Percentiles rank a stretch among this genome's conserved stretches.
Evolutionary conservation across 2,329 filamentous ascomycete genomes (phyloP).

Genomic region (Cordyceps militaris): DNA sequence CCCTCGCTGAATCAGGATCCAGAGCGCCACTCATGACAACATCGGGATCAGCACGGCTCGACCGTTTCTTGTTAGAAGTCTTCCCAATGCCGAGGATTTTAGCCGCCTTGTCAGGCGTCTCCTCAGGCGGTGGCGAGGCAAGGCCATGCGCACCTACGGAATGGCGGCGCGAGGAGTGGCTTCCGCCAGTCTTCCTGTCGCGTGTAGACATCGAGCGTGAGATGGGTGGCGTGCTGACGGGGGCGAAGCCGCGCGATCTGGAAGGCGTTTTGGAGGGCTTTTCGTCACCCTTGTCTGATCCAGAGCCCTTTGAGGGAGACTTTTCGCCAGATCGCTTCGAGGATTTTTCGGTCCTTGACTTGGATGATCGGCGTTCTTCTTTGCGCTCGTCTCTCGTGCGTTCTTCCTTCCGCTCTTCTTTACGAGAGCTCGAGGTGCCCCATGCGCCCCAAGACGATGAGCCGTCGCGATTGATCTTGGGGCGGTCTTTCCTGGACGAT

Average conservation of each 20-base stretch:
- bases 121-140: slow-evolving; percentile 66
- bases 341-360: slow-evolving; percentile 58
- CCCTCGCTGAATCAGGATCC: slow-evolving; percentile 32
- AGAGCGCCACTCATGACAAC: slow-evolving; percentile 39
- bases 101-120: slow-evolving; percentile 64
- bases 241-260: slow-evolving; percentile 55
- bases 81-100: slow-evolving; percentile 60
- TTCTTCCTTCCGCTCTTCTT: slow-evolving; percentile 22
- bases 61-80: slow-evolving; percentile 34
- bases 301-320: slow-evolving; percentile 59
- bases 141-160: slow-evolving; percentile 61
- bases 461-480: slow-evolving; percentile 66
- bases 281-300: slow-evolving; percentile 58
- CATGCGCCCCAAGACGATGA: slow-evolving; percentile 69
- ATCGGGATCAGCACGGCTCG: slow-evolving; percentile 42
- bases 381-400: slow-evolving; percentile 13
- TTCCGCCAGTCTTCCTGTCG: slow-evolving; percentile 50
- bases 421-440: slow-evolving; percentile 44
- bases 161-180: slow-evolving; percentile 58
- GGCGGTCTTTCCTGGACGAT: slow-evolving; percentile 65
- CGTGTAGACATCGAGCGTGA: slow-evolving; percentile 64
- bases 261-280: slow-evolving; percentile 57
- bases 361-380: slow-evolving; percentile 51
- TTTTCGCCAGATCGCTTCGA: slow-evolving; percentile 49
- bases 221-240: slow-evolving; percentile 62